phyloP scores from a whole-genome alignment of 441 rosid species.

The Eutrema salsugineum region DNA sequence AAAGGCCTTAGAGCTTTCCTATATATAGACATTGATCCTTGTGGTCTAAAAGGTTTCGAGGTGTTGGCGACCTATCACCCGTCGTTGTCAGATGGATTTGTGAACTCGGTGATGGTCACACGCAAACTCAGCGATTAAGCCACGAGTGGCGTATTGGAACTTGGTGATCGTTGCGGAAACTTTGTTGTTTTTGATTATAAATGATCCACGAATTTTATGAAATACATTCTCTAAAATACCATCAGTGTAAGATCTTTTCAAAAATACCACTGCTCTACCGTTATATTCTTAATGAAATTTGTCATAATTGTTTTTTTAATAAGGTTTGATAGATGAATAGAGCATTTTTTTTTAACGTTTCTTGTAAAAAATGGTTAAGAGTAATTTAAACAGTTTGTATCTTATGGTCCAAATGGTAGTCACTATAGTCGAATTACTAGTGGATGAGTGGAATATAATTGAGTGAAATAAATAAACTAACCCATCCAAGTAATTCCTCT shows the following conservation, averaged over 20 bases:
- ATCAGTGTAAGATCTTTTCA: not conserved
- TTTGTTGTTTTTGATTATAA: not conserved
- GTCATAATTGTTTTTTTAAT: not conserved
- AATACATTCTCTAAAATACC: no score
- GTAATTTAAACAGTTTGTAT: no score
- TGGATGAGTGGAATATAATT: no score
- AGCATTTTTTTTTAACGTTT: no score
- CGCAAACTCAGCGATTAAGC: conserved; percentile 29
- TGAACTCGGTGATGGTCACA: conserved; percentile 63
- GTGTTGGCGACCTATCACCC: conserved; percentile 64
- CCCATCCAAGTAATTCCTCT: no score
- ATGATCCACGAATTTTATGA: not conserved
- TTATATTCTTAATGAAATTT: not conserved
- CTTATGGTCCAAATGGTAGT: no score
- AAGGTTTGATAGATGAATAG: not conserved
- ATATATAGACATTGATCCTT: conserved; percentile 57
- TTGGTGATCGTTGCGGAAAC: not conserved
- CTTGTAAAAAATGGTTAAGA: no score
- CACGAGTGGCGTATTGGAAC: not conserved
- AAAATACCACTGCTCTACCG: not conserved
- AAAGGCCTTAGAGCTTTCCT: conserved; percentile 77
- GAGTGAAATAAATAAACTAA: no score
- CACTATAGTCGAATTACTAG: no score
- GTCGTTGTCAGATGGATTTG: conserved; percentile 47
- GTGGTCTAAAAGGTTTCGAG: conserved; percentile 61